These are phyloP conservation scores for Neckera pumila DNA, from an alignment of 225 moss, liverwort and hornwort genomes.

Conservation along the genomic window DNA sequence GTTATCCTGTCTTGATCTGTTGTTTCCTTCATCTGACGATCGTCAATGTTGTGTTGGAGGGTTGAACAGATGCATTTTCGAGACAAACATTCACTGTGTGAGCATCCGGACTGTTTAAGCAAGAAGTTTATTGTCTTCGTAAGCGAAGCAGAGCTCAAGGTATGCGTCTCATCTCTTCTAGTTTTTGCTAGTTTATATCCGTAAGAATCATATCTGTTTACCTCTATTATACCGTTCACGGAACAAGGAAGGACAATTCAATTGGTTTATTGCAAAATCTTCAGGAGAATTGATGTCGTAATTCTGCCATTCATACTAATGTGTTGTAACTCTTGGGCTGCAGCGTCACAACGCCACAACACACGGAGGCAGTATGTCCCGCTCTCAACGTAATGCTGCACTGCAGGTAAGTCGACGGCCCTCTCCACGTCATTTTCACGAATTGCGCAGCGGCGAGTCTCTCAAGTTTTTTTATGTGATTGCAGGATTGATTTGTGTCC, in stretches of 20 bases:
- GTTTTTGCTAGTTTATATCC: neutral
- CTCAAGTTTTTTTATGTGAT: neutral
- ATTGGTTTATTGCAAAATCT: neutral
- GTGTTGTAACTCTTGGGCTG: neutral
- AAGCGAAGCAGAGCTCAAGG: conserved; percentile 93
- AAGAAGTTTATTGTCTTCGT: conserved; percentile 92
- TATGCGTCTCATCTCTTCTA: conserved; percentile 1
- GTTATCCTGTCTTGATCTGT: neutral
- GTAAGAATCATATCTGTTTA: neutral
- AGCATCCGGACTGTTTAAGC: conserved; percentile 85
- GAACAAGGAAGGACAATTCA: neutral
- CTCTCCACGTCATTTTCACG: neutral
- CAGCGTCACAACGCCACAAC: conserved; percentile 96
- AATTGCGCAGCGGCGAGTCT: neutral
- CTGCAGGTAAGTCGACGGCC: conserved; percentile 50
- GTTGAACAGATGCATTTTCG: conserved; percentile 84
- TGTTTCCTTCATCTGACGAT: neutral
- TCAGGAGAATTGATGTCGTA: neutral
- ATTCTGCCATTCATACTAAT: neutral
- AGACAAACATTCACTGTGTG: conserved; percentile 84
- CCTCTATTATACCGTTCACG: neutral
- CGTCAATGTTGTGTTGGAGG: conserved; percentile 2
- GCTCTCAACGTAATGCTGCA: conserved; percentile 93
- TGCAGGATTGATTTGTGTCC: neutral
- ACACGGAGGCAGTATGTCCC: conserved; percentile 96